phyloP scores from a whole-genome alignment of 23 red algal genomes.

The Cyanidiococcus yangmingshanensis region DNA sequence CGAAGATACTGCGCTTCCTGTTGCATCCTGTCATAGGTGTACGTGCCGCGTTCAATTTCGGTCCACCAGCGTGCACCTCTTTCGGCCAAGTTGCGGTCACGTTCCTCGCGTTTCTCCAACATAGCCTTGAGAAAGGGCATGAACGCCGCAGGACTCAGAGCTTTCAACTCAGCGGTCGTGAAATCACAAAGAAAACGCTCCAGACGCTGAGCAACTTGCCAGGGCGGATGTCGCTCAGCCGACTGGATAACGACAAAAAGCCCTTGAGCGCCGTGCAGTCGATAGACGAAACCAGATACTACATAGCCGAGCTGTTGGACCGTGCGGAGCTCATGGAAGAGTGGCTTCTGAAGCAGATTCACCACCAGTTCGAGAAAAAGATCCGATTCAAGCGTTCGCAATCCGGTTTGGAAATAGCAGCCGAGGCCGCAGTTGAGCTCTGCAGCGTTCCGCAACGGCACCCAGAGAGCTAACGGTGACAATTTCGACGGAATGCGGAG shows the following conservation, averaged over 20 bases:
- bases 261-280: conserved; percentile 30
- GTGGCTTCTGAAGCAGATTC: conserved; percentile 66
- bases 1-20: not conserved
- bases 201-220: not conserved
- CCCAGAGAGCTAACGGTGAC: not conserved
- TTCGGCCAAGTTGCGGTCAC: not conserved
- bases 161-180: not conserved
- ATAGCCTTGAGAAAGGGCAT: not conserved
- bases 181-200: not conserved
- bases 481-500: conserved; percentile 31
- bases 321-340: conserved; percentile 76
- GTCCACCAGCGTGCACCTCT: not conserved
- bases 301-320: conserved; percentile 84
- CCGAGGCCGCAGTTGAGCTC: conserved; percentile 67
- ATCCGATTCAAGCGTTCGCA: conserved; percentile 31
- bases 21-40: not conserved
- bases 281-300: conserved; percentile 45
- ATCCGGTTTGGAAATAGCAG: conserved; percentile 49
- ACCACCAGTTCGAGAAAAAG: conserved; percentile 46
- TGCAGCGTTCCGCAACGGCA: conserved; percentile 32
- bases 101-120: not conserved
- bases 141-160: not conserved
- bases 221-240: conserved; percentile 18
- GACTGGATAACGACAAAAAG: conserved; percentile 74
- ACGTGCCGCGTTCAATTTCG: conserved; percentile 12